These are phyloP conservation scores for Boletus sensibilis DNA, from an alignment of 768 basidiomycete genomes.

Conservation along the genomic window DNA sequence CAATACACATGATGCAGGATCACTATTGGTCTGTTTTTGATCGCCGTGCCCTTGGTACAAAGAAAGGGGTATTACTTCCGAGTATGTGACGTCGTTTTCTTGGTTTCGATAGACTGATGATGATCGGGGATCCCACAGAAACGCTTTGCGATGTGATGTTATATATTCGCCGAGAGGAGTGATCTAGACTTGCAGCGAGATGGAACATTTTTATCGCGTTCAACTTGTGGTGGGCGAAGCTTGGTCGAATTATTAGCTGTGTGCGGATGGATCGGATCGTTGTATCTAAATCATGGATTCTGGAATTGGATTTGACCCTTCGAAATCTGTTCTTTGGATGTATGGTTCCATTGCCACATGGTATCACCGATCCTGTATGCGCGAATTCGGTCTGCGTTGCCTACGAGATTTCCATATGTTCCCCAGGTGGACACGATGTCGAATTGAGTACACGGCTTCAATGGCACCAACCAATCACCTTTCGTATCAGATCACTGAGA, in stretches of 20 bases:
- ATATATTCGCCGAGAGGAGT: not conserved
- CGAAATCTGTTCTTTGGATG: not conserved
- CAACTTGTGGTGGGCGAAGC: not conserved
- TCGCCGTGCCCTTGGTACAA: conserved; percentile 38
- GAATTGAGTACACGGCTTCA: not conserved
- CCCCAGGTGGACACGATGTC: not conserved
- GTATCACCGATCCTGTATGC: not conserved
- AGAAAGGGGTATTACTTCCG: conserved; percentile 33
- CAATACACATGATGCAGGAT: conserved; percentile 23
- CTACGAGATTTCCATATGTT: not conserved
- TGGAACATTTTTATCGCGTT: not conserved
- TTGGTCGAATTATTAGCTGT: not conserved
- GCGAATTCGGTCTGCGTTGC: not conserved
- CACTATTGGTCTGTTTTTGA: conserved; percentile 34
- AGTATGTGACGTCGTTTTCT: conserved; percentile 22
- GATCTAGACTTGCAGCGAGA: not conserved
- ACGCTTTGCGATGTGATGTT: conserved; percentile 21
- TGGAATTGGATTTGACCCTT: not conserved
- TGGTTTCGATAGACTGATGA: not conserved
- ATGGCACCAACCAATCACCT: not conserved
- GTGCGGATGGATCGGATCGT: not conserved
- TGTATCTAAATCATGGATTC: not conserved
- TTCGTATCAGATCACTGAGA: not conserved
- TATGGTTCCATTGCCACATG: not conserved
- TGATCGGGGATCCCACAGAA: conserved; percentile 5